These are phyloP conservation scores for Hortiboletus flavorubellus DNA, from an alignment of 768 basidiomycete species.

Conservation along the genomic window DNA sequence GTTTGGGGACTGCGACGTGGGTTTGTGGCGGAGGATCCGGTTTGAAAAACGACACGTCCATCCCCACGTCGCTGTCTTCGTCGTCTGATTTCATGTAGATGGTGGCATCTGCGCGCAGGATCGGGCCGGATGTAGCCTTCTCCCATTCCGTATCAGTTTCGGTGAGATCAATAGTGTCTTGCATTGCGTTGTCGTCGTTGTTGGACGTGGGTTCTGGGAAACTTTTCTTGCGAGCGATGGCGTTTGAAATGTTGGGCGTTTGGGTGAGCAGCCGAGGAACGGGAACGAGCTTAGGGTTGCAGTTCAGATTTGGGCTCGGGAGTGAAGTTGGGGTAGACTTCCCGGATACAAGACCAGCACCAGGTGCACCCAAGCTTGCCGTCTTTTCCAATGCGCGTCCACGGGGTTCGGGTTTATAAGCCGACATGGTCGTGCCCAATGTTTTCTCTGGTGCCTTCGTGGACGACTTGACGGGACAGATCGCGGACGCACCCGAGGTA, in stretches of 20 bases:
- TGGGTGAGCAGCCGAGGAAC: neutral
- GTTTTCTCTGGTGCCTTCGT: neutral
- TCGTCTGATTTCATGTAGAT: conserved; percentile 18
- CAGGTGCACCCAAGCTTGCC: neutral
- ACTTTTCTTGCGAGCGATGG: neutral
- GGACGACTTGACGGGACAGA: neutral
- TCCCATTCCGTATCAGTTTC: conserved; percentile 21
- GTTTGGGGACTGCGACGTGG: neutral
- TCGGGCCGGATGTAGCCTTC: neutral
- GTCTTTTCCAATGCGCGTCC: conserved; percentile 8
- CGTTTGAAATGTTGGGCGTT: neutral
- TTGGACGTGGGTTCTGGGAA: neutral
- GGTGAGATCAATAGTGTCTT: conserved; percentile 19
- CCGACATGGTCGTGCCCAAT: neutral
- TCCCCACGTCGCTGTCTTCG: conserved; percentile 9
- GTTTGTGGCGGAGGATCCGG: neutral
- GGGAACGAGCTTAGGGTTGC: conserved; percentile 4
- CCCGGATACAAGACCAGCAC: conserved; percentile 4
- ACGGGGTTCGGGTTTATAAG: neutral
- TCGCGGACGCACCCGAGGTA: conserved; percentile 14
- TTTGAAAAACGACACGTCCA: conserved; percentile 20
- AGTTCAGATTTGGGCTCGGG: conserved; percentile 10
- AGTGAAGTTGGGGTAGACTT: conserved; percentile 14
- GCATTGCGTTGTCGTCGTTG: conserved; percentile 14
- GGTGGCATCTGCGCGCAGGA: conserved; percentile 2